Base-by-base conservation (phyloP, 306 rosid species). In the Cucumis hystrix region DNA sequence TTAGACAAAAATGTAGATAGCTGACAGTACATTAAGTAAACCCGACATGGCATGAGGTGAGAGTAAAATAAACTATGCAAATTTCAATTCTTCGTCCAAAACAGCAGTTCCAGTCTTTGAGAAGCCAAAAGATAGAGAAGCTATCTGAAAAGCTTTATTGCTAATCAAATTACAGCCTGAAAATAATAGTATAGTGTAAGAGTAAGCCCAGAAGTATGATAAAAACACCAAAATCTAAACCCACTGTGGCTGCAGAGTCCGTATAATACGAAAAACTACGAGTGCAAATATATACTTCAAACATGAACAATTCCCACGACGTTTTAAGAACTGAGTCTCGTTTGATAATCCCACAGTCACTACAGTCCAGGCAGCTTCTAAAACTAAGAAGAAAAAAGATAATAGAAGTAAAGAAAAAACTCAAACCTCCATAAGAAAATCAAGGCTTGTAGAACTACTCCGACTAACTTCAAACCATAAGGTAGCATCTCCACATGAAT, bases 11-110 rank as follows among this genome's bases (percentile, higher is more conserved):
- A 79, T 11, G 64, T 10, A 75, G 80, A 25, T 39, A 68, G 79
- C 47, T 63, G 73, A 77, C 68, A n/a, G 57, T 85, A 86, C 89
- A 80, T 86, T 86, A 35, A 86, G 84, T 80, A 86, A 80, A 68
- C 89, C 87, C 81, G 89, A 86, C 89, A 86, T 86, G 79, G 87
- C 85, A 83, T 75, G 82, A 40, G 84, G 82, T 75, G 82, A 51
- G 81, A 73, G 63, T 83, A 78, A 80, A 83, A 81, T 17, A 66
- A 61, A 78, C 77, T 80, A 81, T 61, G 80, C 78, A 80, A 77
- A 81, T 23, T 51, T 79, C 85, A 83, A 77, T 81, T 85, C 79
- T 70, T 56, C 77, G 65, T 11, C 5, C 13, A 33, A 81, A 62
- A 72, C 66, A 57, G 47, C 76, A 72, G 67, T 63, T 71, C 64